Percentiles rank a stretch among this genome's conserved stretches.
phyloP scores from a whole-genome alignment of 208 protist species.

The Leishmania gerbilli region DNA sequence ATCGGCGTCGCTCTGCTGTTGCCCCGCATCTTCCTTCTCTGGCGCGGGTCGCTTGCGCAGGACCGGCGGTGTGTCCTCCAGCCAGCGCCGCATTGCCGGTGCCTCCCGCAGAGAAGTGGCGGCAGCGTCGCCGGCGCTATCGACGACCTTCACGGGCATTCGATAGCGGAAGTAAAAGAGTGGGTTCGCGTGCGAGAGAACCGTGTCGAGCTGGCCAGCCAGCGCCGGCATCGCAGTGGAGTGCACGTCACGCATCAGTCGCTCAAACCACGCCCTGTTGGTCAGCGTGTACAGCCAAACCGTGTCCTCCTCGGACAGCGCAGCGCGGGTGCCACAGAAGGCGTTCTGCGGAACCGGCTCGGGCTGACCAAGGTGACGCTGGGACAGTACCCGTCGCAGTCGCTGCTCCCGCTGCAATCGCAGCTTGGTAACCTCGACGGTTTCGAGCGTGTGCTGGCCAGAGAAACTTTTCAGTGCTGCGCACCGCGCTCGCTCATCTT shows the following conservation, averaged over 20 bases:
- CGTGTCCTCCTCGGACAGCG: slow-evolving; percentile 44
- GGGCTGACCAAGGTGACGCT: slow-evolving; percentile 53
- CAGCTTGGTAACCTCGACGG: slow-evolving; percentile 34
- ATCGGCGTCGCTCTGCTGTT: not conserved
- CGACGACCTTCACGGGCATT: slow-evolving; percentile 10
- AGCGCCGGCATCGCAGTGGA: slow-evolving; percentile 3
- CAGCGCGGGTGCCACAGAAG: slow-evolving; percentile 35
- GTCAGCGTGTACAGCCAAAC: slow-evolving; percentile 59
- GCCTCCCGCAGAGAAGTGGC: not conserved
- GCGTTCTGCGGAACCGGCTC: slow-evolving; percentile 22
- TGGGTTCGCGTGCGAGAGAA: slow-evolving; percentile 21
- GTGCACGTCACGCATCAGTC: slow-evolving; percentile 19
- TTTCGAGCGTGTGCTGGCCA: not conserved
- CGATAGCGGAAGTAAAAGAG: slow-evolving; percentile 30
- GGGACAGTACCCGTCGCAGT: slow-evolving; percentile 58
- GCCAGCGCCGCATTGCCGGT: slow-evolving; percentile 21
- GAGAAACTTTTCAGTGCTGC: not conserved
- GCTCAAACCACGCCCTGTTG: slow-evolving; percentile 49
- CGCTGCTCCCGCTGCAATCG: slow-evolving; percentile 59
- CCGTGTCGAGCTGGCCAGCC: slow-evolving; percentile 23
- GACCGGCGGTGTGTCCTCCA: not conserved
- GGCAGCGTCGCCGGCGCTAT: not conserved
- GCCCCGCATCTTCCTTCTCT: not conserved
- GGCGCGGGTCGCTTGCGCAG: slow-evolving; percentile 5
- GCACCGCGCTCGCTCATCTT: not conserved